These are phyloP conservation scores for Exserohilum turcica DNA, from an alignment of 2,329 filamentous ascomycete species.

Conservation along the genomic window DNA sequence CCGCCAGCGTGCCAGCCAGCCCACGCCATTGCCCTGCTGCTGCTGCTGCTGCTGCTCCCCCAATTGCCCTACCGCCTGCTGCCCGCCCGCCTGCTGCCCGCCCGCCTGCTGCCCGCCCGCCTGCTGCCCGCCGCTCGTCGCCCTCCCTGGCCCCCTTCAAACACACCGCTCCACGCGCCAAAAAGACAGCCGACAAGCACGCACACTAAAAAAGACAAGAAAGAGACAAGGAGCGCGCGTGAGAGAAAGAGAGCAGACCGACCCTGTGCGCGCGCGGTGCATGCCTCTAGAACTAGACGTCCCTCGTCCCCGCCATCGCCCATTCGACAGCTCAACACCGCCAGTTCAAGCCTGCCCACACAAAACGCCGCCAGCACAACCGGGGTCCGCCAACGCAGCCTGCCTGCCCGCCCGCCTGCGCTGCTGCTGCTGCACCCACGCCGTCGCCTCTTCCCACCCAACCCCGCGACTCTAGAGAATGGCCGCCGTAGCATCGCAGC, in stretches of 20 bases:
- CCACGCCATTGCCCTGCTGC: neutral
- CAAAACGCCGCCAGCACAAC: constrained; percentile 16
- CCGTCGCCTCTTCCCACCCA: neutral
- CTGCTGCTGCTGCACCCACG: constrained; percentile 4
- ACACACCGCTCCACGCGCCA: constrained; percentile 9
- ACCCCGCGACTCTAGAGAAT: constrained; percentile 30
- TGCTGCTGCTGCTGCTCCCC: too few species aligned
- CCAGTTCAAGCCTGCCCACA: constrained; percentile 12
- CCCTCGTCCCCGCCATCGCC: constrained; percentile 21
- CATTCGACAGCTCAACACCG: constrained; percentile 26
- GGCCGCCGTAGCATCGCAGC: constrained; percentile 47
- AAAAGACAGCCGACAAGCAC: neutral
- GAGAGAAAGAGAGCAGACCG: neutral
- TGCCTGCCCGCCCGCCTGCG: constrained; percentile 5
- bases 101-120: too few species aligned
- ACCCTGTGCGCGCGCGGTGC: constrained; percentile 10
- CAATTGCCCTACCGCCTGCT: neutral
- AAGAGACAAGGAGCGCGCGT: too few species aligned
- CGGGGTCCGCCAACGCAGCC: constrained; percentile 10
- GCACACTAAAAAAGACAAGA: too few species aligned
- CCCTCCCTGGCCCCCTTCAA: neutral
- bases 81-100: neutral
- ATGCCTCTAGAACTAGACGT: constrained; percentile 18
- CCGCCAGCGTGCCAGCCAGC: too few species aligned
- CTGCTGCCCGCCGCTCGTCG: neutral